Evolutionary conservation across 371 early-diverging fungal genomes (phyloP).

Genomic region (Mucor saturninus): DNA sequence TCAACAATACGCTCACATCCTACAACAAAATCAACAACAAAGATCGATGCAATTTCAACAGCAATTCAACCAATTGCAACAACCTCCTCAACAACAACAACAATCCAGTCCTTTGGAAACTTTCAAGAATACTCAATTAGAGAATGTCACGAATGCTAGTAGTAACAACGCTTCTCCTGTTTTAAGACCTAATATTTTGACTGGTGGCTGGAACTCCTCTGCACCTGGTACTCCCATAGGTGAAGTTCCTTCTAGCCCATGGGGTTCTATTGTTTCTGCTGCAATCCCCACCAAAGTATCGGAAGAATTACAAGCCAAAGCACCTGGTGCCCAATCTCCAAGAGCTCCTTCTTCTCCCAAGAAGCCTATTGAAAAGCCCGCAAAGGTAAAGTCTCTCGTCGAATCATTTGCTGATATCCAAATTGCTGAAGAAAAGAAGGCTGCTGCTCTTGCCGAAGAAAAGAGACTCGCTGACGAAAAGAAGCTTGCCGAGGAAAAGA

Average conservation of each 20-base stretch:
- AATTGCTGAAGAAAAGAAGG: slow-evolving; percentile 22
- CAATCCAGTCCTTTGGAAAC: slow-evolving; percentile 20
- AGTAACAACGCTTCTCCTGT: slow-evolving; percentile 38
- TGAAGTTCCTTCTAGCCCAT: slow-evolving; percentile 40
- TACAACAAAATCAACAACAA: slow-evolving; percentile 61
- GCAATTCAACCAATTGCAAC: slow-evolving; percentile 50
- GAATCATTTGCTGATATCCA: slow-evolving; percentile 33
- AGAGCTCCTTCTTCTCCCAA: slow-evolving; percentile 37
- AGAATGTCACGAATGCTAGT: slow-evolving; percentile 9
- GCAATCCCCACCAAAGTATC: slow-evolving; percentile 35
- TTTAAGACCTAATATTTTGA: slow-evolving; percentile 26
- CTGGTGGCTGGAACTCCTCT: slow-evolving; percentile 41
- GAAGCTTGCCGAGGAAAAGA: slow-evolving; percentile 8
- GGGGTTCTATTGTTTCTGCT: slow-evolving; percentile 39
- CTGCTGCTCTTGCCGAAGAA: slow-evolving; percentile 3
- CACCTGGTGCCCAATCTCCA: slow-evolving; percentile 39
- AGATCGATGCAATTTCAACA: slow-evolving; percentile 46
- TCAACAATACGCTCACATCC: slow-evolving; percentile 55
- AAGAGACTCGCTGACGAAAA: neutral
- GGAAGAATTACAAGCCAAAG: slow-evolving; percentile 37
- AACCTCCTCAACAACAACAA: slow-evolving; percentile 22
- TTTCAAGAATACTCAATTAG: slow-evolving; percentile 22
- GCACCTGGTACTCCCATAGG: slow-evolving; percentile 50
- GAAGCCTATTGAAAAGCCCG: slow-evolving; percentile 20
- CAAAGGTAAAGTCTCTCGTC: slow-evolving; percentile 18